A percentile compares a stretch with the other conserved stretches of the same genome.
Conservation (phyloP, 163 green algal genomes). For the Volvox carteri region DNA sequence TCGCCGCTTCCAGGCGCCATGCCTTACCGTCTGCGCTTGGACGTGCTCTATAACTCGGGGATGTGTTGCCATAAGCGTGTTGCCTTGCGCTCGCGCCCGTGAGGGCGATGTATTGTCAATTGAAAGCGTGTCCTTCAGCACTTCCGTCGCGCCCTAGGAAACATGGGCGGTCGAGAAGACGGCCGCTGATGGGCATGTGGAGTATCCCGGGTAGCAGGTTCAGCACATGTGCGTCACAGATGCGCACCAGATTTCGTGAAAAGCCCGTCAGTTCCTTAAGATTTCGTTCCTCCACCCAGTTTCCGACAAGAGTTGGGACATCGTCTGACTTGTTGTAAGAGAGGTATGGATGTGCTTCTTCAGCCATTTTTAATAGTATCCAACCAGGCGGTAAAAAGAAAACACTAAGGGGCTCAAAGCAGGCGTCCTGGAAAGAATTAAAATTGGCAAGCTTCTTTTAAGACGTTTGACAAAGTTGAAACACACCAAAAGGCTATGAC, state of each 20-base stretch:
- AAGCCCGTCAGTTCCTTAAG: slow-evolving; percentile 24
- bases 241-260: slow-evolving; percentile 26
- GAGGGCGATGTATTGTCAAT: not conserved
- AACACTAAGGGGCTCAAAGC: not conserved
- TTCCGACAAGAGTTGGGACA: slow-evolving; percentile 32
- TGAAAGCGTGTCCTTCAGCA: slow-evolving; percentile 5
- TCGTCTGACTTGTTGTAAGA: slow-evolving; percentile 51
- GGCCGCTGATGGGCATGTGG: not conserved
- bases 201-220: not conserved
- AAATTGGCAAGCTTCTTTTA: no score
- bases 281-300: slow-evolving; percentile 46
- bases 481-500: no score
- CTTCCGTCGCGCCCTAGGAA: not conserved
- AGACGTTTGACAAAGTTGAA: no score
- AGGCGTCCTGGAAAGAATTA: no score
- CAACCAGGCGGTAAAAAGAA: no score
- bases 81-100: not conserved
- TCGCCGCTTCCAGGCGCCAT: no score
- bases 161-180: not conserved
- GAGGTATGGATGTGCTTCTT: slow-evolving; percentile 36
- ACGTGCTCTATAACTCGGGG: slow-evolving; percentile 35
- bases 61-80: slow-evolving; percentile 35
- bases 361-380: slow-evolving; percentile 27
- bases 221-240: not conserved
- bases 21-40: slow-evolving; percentile 34